phyloP scores from a whole-genome alignment of 169 alveolate species.

The Babesia divergens region DNA sequence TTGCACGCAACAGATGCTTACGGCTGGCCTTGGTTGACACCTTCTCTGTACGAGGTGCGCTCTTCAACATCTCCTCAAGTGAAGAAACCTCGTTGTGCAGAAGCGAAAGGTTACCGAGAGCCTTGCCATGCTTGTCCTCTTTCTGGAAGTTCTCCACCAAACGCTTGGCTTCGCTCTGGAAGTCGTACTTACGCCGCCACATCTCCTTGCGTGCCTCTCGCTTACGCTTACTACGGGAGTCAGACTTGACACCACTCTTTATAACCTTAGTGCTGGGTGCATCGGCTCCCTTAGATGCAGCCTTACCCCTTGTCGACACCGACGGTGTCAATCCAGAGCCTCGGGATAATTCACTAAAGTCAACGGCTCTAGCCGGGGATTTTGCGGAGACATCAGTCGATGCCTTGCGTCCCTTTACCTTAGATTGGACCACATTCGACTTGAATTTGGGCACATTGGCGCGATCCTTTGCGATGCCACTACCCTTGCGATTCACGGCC shows the following conservation, averaged over 20 bases:
- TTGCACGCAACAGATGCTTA: slow-evolving; percentile 21
- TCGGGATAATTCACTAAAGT: neutral
- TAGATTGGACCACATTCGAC: slow-evolving; percentile 1
- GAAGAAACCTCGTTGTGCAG: slow-evolving; percentile 9
- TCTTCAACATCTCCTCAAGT: slow-evolving; percentile 3
- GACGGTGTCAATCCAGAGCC: neutral
- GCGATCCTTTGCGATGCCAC: slow-evolving; percentile 34
- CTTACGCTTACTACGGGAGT: slow-evolving; percentile 59
- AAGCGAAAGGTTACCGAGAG: slow-evolving; percentile 52
- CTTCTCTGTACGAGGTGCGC: neutral
- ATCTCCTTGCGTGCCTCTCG: slow-evolving; percentile 54
- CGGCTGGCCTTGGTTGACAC: neutral
- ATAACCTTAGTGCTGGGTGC: slow-evolving; percentile 12
- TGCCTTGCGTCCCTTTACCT: neutral
- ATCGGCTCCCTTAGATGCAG: neutral
- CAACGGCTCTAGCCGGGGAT: neutral
- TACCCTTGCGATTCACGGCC: slow-evolving; percentile 29
- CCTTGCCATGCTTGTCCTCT: slow-evolving; percentile 58
- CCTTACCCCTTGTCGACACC: neutral
- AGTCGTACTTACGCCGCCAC: slow-evolving; percentile 56
- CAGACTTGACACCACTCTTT: neutral
- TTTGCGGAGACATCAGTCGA: neutral
- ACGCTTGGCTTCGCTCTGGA: slow-evolving; percentile 46
- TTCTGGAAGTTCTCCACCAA: slow-evolving; percentile 34
- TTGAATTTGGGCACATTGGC: neutral